Conservation (phyloP, 352 stramenopile genomes). For the Globisporangium uncinulatum region DNA sequence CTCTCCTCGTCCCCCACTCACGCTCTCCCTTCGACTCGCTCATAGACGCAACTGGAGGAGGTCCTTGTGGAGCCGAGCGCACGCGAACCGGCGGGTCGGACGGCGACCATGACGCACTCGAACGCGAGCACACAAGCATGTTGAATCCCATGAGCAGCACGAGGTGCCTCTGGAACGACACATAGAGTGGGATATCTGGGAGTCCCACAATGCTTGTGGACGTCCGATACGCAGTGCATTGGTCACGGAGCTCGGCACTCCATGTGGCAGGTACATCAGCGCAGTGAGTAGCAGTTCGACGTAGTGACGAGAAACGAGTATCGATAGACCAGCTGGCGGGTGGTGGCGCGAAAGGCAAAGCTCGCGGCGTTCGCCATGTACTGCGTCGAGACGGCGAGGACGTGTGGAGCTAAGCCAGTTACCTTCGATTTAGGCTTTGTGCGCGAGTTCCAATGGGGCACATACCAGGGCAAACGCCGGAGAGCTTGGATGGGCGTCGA, state of each 20-base stretch:
- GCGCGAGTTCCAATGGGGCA: no score
- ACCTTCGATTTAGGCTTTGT: conserved; percentile 3
- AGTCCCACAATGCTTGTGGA: conserved; percentile 66
- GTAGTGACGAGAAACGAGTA: conserved; percentile 36
- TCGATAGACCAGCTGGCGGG: conserved; percentile 43
- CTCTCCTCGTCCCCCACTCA: no score
- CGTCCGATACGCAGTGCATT: conserved; percentile 59
- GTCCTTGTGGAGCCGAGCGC: conserved; percentile 20
- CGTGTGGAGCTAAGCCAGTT: conserved; percentile 42
- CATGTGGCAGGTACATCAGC: conserved; percentile 36
- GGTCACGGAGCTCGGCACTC: conserved; percentile 27
- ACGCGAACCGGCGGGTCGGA: conserved; percentile 19
- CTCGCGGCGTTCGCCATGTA: conserved; percentile 57
- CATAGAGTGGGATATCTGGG: conserved; percentile 55
- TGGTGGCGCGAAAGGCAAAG: conserved; percentile 48
- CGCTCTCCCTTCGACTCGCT: neutral
- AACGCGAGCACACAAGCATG: conserved; percentile 24
- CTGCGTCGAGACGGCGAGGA: conserved; percentile 58
- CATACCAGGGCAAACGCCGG: no score
- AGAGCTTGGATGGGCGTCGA: no score
- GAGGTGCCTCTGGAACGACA: conserved; percentile 31
- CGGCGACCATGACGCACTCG: conserved; percentile 26
- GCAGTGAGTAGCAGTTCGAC: conserved; percentile 19
- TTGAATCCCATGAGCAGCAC: conserved; percentile 18
- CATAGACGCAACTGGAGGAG: conserved; percentile 19